These are phyloP conservation scores for Wickerhamomyces tratensis DNA, from an alignment of 805 yeast genomes.

Conservation along the genomic window DNA sequence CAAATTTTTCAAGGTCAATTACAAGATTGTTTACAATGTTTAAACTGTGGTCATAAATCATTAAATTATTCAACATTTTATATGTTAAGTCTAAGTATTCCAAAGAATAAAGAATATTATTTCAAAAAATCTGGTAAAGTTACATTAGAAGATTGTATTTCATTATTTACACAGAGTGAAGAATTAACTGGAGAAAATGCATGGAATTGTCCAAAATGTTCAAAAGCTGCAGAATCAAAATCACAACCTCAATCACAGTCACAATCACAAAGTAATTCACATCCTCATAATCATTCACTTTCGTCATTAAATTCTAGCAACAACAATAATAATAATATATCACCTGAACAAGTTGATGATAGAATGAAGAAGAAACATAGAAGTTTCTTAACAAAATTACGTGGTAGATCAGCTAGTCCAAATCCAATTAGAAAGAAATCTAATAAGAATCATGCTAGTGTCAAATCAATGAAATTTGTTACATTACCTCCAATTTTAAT, in stretches of 20 bases:
- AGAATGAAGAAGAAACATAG: constrained; percentile 6
- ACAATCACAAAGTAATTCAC: no score
- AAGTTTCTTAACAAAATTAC: constrained; percentile 11
- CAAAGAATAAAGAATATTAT: constrained; percentile 23
- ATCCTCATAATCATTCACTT: neutral
- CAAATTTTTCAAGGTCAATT: constrained; percentile 66
- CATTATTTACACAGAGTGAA: constrained; percentile 54
- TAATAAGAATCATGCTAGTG: constrained; percentile 28
- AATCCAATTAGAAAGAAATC: constrained; percentile 2
- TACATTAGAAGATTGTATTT: constrained; percentile 53
- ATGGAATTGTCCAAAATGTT: constrained; percentile 76
- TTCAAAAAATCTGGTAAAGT: constrained; percentile 25
- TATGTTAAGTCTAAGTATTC: constrained; percentile 55
- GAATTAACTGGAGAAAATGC: constrained; percentile 64
- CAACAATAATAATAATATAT: no score
- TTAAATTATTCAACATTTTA: constrained; percentile 53
- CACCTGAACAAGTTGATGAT: neutral
- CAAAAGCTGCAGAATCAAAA: neutral
- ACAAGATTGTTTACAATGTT: constrained; percentile 54
- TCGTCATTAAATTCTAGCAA: neutral
- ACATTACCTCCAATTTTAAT: constrained; percentile 73
- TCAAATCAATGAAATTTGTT: constrained; percentile 67
- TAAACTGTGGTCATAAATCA: constrained; percentile 52
- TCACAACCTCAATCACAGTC: neutral
- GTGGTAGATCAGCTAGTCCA: constrained; percentile 20